Evolutionary conservation across 805 yeast genomes (phyloP).

Genomic region (Millerozyma miso): DNA sequence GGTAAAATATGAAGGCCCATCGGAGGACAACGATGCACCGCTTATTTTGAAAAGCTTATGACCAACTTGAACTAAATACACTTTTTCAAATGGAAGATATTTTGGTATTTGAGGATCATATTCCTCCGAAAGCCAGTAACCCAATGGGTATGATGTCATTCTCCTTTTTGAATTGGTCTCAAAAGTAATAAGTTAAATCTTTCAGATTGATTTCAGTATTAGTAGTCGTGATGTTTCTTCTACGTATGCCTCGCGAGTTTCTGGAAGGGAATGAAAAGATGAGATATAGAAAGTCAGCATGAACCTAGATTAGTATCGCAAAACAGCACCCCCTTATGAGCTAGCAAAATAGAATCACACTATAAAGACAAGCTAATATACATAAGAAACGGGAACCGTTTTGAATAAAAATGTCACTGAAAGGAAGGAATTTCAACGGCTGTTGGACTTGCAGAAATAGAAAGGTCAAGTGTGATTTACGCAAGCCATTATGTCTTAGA

Average conservation of each 20-base stretch:
- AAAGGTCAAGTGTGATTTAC: conserved; percentile 51
- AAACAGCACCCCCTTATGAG: too few relatives aligned
- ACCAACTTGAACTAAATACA: conserved; percentile 72
- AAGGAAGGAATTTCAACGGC: conserved; percentile 42
- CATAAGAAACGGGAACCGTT: too few relatives aligned
- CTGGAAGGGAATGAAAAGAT: too few relatives aligned
- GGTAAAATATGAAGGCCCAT: conserved; percentile 87
- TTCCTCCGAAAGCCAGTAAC: conserved; percentile 18
- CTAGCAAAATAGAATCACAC: too few relatives aligned
- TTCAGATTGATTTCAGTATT: too few relatives aligned
- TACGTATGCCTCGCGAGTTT: too few relatives aligned
- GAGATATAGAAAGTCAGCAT: too few relatives aligned
- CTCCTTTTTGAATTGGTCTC: too few relatives aligned
- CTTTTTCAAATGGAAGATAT: conserved; percentile 62
- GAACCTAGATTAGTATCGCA: too few relatives aligned
- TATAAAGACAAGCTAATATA: too few relatives aligned
- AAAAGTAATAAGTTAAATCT: too few relatives aligned
- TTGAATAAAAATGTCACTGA: conserved; percentile 18
- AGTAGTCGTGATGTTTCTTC: too few relatives aligned
- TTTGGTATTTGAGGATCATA: conserved; percentile 43
- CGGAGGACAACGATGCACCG: conserved; percentile 83
- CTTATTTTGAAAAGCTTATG: conserved; percentile 56
- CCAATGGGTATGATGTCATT: neutral
- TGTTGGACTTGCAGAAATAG: conserved; percentile 54
- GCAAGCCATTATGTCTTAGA: conserved; percentile 42